Evolutionary conservation across 495 filamentous ascomycete species (phyloP).

Genomic region (Hyphodiscus hymeniophilus): DNA sequence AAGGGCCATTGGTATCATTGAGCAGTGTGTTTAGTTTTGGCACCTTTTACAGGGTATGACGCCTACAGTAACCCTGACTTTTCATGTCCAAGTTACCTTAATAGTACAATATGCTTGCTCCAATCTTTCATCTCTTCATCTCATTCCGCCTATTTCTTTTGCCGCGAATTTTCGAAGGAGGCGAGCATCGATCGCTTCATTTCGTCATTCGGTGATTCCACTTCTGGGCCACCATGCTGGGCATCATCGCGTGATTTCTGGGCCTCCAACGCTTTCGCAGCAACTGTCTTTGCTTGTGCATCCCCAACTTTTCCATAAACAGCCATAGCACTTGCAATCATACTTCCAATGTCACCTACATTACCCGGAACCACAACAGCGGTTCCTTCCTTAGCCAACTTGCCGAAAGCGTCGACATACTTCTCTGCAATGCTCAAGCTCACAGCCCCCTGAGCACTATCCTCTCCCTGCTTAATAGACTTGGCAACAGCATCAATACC

Average conservation of each 20-base stretch:
- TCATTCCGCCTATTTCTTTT: conserved; percentile 29
- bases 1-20: conserved; percentile 5
- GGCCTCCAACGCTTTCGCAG: conserved; percentile 35
- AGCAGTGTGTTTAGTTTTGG: conserved; percentile 8
- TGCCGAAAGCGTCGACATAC: conserved; percentile 92
- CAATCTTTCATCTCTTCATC: not conserved
- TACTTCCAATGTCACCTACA: conserved; percentile 90
- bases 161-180: conserved; percentile 43
- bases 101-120: not conserved
- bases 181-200: conserved; percentile 43
- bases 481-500: conserved; percentile 81
- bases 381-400: conserved; percentile 87
- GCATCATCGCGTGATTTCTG: conserved; percentile 19
- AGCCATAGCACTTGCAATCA: conserved; percentile 94
- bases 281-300: conserved; percentile 64
- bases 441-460: conserved; percentile 71
- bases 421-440: conserved; percentile 89
- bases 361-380: conserved; percentile 93
- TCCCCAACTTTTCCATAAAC: conserved; percentile 92
- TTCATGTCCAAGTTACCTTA: not conserved
- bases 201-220: conserved; percentile 27
- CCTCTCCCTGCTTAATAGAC: conserved; percentile 60
- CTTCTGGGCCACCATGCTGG: conserved; percentile 14
- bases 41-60: not conserved
- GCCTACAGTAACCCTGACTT: not conserved